phyloP scores from a whole-genome alignment of 2,329 filamentous ascomycete genomes.

The Microcera coccophila region DNA sequence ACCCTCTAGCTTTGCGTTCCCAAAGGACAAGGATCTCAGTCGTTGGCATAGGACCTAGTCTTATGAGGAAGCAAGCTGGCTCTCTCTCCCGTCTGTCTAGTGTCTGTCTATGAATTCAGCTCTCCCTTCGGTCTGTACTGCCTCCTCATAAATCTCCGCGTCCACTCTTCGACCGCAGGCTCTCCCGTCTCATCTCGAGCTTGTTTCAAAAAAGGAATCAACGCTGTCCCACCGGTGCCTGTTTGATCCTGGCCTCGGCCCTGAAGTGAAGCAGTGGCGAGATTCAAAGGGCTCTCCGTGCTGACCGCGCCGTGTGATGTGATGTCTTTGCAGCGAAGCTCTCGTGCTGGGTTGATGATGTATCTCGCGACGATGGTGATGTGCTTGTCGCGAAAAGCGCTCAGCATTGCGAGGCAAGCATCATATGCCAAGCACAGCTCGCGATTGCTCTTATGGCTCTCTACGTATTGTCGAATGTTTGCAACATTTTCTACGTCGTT shows the following conservation, averaged over 20 bases:
- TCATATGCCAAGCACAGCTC: slow-evolving; percentile 82
- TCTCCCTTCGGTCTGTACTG: slow-evolving; percentile 48
- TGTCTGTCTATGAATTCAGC: no score
- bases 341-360: slow-evolving; percentile 83
- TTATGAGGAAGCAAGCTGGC: no score
- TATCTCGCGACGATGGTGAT: slow-evolving; percentile 95
- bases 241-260: slow-evolving; percentile 61
- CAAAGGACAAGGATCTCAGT: no score
- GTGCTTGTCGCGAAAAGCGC: slow-evolving; percentile 80
- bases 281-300: slow-evolving; percentile 50
- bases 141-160: slow-evolving; percentile 54
- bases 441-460: slow-evolving; percentile 55
- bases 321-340: slow-evolving; percentile 62
- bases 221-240: slow-evolving; percentile 86
- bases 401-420: slow-evolving; percentile 71
- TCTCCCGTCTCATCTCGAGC: slow-evolving; percentile 94
- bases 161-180: slow-evolving; percentile 70
- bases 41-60: no score
- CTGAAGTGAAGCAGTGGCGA: slow-evolving; percentile 56
- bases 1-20: no score
- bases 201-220: slow-evolving; percentile 96
- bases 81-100: no score
- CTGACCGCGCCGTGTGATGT: slow-evolving; percentile 54
- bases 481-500: slow-evolving; percentile 73
- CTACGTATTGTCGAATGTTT: slow-evolving; percentile 84